Evolutionary conservation across 495 filamentous ascomycete species (phyloP), one percentile per base, ranked within the genome.

Genomic region (Podospora australis): DNA sequence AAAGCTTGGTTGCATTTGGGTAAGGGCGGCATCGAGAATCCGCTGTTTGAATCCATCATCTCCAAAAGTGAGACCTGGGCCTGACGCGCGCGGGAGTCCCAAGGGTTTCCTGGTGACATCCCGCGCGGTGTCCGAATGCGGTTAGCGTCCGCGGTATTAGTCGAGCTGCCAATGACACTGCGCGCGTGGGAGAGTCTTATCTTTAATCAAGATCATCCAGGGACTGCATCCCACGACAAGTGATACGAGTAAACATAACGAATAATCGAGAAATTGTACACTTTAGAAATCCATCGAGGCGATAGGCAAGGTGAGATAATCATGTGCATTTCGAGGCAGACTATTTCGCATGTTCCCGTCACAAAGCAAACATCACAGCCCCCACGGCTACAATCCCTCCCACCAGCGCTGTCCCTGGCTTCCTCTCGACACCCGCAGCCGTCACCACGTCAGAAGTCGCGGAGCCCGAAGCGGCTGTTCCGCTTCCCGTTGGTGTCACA

Each of bases 71-170:
- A 30, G 28, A 30, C 28, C 28, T 6, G 7, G 28, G 7, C 7
- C 28, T 6, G 28, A n/a, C 28, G n/a, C 28, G 7, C 28, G 28
- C 28, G 28, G 28, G 28, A 7, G 28, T 30, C n/a, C n/a, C n/a
- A n/a, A n/a, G n/a, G n/a, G n/a, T n/a, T n/a, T n/a, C n/a, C n/a
- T 6, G 28, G 7, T n/a, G n/a, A 30, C 7, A 30, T 14, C 13
- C 49, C 49, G 49, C 49, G 49, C 49, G 49, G 17, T 34, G 42
- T 4, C 49, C 35, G 32, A 26, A 52, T 52, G 21, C 6, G 49
- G 49, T 16, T 39, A 41, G 9, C 0, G 2, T 9, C 5, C 10
- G 1, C 1, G 14, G 17, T 8, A n/a, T 22, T 30, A 2, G 4
- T 9, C 29, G 44, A 35, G 22, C 39, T n/a, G n/a, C n/a, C n/a